Conservation (phyloP, 78 protist species). For the Dictyostelium citrinum region DNA sequence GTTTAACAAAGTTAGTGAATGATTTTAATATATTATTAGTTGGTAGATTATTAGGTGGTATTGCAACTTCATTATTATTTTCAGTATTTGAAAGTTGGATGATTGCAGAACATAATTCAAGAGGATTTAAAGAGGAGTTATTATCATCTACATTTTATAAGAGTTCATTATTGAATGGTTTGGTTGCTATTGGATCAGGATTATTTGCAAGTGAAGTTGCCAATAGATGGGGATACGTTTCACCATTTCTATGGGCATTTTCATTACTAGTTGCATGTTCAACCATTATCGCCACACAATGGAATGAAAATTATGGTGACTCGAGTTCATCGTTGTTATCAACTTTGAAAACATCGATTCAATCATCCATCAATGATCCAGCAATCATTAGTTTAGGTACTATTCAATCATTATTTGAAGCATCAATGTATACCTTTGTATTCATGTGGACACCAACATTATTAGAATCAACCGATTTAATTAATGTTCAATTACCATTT, state of each 20-base stretch:
- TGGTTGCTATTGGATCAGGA: slow-evolving; percentile 93
- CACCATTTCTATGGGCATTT: slow-evolving; percentile 89
- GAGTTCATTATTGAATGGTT: slow-evolving; percentile 79
- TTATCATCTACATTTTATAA: slow-evolving; percentile 87
- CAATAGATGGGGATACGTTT: slow-evolving; percentile 83
- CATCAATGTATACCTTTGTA: slow-evolving; percentile 96
- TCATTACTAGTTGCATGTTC: slow-evolving; percentile 8
- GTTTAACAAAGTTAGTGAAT: slow-evolving; percentile 87
- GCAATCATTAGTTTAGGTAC: slow-evolving; percentile 73
- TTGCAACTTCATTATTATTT: slow-evolving; percentile 96
- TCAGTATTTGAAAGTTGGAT: slow-evolving; percentile 97
- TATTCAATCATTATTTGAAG: slow-evolving; percentile 91
- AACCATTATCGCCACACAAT: not conserved
- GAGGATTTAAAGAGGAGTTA: slow-evolving; percentile 35
- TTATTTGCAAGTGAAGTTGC: slow-evolving; percentile 80
- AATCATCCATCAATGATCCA: not conserved
- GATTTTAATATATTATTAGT: slow-evolving; percentile 82
- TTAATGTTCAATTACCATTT: slow-evolving; percentile 50
- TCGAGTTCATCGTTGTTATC: not conserved
- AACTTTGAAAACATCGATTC: slow-evolving; percentile 1
- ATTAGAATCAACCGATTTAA: not conserved
- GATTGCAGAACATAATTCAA: slow-evolving; percentile 90
- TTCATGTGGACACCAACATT: slow-evolving; percentile 96
- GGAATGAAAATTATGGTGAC: slow-evolving; percentile 92
- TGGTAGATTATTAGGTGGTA: slow-evolving; percentile 94